phyloP scores from a whole-genome alignment of 2,329 filamentous ascomycete genomes.

The Fusarium praegraminearum region DNA sequence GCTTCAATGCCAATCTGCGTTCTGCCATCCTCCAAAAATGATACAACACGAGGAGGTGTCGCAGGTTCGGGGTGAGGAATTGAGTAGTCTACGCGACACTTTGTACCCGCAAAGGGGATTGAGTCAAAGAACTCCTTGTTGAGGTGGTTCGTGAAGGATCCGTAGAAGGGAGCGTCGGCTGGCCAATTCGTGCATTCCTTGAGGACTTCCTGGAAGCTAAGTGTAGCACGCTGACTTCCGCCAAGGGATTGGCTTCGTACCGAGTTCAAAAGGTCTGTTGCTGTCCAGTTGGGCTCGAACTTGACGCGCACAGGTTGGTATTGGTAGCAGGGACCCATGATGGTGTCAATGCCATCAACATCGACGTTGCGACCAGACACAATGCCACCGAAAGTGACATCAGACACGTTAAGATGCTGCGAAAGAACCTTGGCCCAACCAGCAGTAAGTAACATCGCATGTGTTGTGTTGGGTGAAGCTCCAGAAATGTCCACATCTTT shows the following conservation, averaged over 20 bases:
- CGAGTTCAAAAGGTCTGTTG: constrained; percentile 35
- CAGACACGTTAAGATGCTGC: constrained; percentile 32
- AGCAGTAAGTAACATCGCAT: constrained; percentile 47
- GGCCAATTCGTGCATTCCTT: constrained; percentile 43
- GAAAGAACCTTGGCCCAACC: constrained; percentile 47
- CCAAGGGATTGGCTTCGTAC: constrained; percentile 44
- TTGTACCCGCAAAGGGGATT: constrained; percentile 45
- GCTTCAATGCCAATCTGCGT: constrained; percentile 47
- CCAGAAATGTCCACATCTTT: constrained; percentile 45
- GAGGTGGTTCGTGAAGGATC: constrained; percentile 48
- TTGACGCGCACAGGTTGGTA: constrained; percentile 48
- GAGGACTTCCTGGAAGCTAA: constrained; percentile 41
- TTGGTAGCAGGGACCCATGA: constrained; percentile 49
- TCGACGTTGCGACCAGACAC: constrained; percentile 46
- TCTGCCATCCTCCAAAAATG: constrained; percentile 42
- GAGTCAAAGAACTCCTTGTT: constrained; percentile 48
- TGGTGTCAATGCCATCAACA: constrained; percentile 37
- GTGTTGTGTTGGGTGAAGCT: constrained; percentile 43
- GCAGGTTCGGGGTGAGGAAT: constrained; percentile 46
- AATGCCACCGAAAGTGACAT: constrained; percentile 48
- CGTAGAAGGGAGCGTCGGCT: constrained; percentile 33
- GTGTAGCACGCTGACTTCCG: constrained; percentile 42
- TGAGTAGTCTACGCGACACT: constrained; percentile 46
- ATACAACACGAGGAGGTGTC: constrained; percentile 44
- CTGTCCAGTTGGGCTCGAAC: constrained; percentile 43